Conservation (phyloP, 108 stramenopile genomes). For the Fragilaria crotonensis region DNA sequence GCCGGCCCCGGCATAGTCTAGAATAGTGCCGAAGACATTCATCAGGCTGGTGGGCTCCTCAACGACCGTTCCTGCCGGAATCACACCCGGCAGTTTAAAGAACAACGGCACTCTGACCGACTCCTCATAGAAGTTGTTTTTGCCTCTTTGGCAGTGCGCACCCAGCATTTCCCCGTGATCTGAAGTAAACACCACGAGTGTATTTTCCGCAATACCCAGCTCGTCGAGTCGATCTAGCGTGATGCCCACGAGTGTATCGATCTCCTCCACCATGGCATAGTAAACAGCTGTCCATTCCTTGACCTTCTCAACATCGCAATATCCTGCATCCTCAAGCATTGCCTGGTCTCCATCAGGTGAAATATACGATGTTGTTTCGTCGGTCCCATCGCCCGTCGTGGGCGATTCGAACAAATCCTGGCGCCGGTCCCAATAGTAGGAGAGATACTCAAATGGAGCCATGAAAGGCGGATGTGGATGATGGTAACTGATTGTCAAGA, state of each 20-base stretch:
- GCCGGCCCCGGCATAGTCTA: slow-evolving; percentile 10
- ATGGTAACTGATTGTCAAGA: slow-evolving; percentile 13
- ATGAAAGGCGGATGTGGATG: slow-evolving; percentile 25
- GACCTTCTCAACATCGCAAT: neutral
- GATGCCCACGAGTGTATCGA: slow-evolving; percentile 9
- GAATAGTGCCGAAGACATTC: slow-evolving; percentile 13
- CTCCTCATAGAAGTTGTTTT: slow-evolving; percentile 21
- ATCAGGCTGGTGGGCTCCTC: slow-evolving; percentile 6
- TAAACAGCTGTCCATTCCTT: slow-evolving; percentile 18
- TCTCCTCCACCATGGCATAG: slow-evolving; percentile 17
- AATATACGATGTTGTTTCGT: slow-evolving; percentile 4
- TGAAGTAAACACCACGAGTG: slow-evolving; percentile 16
- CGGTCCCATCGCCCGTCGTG: slow-evolving; percentile 1
- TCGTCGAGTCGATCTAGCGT: slow-evolving; percentile 6
- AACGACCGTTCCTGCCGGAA: slow-evolving; percentile 10
- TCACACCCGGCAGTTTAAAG: slow-evolving; percentile 8
- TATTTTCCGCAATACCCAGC: slow-evolving; percentile 7
- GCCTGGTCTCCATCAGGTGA: neutral
- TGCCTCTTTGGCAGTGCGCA: slow-evolving; percentile 14
- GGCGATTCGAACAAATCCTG: slow-evolving; percentile 6
- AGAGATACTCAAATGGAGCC: neutral
- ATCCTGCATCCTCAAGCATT: neutral
- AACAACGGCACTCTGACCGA: slow-evolving; percentile 14
- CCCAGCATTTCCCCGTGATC: slow-evolving; percentile 31
- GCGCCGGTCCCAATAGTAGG: slow-evolving; percentile 3